phyloP scores from a whole-genome alignment of 345 rosid genomes.

The Arabidopsis thaliana region DNA sequence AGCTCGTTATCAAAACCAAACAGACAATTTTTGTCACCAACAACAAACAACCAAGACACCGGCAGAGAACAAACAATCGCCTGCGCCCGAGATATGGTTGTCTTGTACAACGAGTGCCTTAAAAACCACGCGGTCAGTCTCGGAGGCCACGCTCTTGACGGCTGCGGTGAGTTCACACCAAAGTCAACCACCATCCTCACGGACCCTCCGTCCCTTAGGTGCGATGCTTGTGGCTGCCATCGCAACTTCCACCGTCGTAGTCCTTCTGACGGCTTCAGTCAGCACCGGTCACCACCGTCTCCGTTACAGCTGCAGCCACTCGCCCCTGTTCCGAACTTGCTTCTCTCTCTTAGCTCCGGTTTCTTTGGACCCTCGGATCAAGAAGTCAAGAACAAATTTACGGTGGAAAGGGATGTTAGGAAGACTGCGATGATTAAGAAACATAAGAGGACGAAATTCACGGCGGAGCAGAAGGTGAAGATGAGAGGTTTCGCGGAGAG shows the following conservation, averaged over 20 bases:
- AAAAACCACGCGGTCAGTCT: background rate
- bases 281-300: background rate
- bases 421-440: background rate
- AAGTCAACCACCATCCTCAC: background rate
- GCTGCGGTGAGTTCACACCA: background rate
- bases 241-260: background rate
- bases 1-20: too few species aligned
- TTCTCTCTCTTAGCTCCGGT: background rate
- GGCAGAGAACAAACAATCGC: background rate
- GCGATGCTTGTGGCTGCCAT: background rate
- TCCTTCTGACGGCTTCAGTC: background rate
- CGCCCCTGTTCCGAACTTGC: background rate
- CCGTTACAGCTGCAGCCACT: background rate
- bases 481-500: background rate
- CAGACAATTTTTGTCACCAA: background rate
- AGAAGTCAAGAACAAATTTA: background rate
- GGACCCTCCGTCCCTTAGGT: background rate
- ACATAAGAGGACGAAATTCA: background rate
- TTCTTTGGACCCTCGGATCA: background rate
- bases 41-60: background rate
- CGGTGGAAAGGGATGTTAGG: background rate
- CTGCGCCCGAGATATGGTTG: background rate
- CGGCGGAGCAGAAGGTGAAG: background rate
- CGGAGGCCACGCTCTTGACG: background rate
- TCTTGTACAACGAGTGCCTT: conserved; percentile 4